These are phyloP conservation scores for Pseudogymnoascus sp. DNA, from an alignment of 2,329 filamentous ascomycete genomes.

Conservation along the genomic window DNA sequence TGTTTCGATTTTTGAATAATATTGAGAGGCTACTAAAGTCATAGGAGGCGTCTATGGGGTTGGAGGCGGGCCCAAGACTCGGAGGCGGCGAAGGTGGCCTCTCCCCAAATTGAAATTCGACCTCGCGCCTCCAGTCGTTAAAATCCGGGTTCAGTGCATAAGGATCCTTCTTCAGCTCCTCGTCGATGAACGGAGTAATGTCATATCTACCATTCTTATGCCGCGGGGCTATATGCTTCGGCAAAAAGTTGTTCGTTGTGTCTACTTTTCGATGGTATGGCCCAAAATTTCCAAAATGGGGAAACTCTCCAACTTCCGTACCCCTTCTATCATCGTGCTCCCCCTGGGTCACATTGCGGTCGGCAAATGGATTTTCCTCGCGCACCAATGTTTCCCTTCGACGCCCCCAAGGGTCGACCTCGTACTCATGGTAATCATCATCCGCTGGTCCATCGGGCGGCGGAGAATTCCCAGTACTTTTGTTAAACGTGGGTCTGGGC, in stretches of 20 bases:
- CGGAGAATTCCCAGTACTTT: not conserved
- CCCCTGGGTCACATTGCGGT: not conserved
- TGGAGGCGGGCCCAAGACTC: not conserved
- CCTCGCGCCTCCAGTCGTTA: not conserved
- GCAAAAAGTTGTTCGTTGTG: no score
- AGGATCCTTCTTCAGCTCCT: not conserved
- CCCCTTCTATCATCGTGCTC: not conserved
- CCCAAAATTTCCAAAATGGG: not conserved
- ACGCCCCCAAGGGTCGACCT: not conserved
- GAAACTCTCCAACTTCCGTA: not conserved
- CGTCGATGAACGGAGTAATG: not conserved
- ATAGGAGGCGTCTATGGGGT: not conserved
- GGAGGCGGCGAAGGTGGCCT: not conserved
- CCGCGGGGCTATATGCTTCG: not conserved
- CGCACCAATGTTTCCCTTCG: not conserved
- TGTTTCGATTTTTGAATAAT: not conserved
- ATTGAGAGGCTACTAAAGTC: not conserved
- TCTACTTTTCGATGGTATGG: not conserved
- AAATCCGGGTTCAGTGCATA: not conserved
- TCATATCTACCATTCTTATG: not conserved
- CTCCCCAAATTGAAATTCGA: conserved; percentile 2
- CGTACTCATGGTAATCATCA: not conserved
- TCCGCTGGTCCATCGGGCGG: not conserved
- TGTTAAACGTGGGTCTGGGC: not conserved
- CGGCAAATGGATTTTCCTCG: not conserved